These are phyloP conservation scores for Oryza australiensis DNA, from an alignment of 176 grass and related monocot species.

Conservation along the genomic window DNA sequence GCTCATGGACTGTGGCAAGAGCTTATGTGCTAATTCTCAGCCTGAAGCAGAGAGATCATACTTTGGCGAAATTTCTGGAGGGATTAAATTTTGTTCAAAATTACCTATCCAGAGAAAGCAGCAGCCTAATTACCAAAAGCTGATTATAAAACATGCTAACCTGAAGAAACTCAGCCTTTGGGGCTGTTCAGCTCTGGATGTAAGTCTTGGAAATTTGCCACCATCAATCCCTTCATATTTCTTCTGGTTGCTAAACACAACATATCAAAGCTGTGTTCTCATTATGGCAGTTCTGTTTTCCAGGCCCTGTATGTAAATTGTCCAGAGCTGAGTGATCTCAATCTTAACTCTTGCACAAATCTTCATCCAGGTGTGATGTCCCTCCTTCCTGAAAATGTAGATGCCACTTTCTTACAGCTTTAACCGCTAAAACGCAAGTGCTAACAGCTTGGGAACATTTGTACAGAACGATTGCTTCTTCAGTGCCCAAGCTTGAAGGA, in stretches of 20 bases:
- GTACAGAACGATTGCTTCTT: constrained; percentile 78
- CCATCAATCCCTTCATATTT: background rate
- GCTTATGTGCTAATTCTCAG: constrained; percentile 47
- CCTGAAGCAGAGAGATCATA: constrained; percentile 37
- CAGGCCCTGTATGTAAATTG: constrained; percentile 85
- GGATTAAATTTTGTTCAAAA: constrained; percentile 50
- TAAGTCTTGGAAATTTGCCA: constrained; percentile 32
- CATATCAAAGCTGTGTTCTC: background rate
- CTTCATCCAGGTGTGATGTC: constrained; percentile 76
- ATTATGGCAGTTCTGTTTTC: background rate
- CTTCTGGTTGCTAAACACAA: background rate
- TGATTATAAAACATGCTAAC: constrained; percentile 78
- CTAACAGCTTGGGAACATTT: constrained; percentile 16
- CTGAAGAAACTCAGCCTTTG: constrained; percentile 86
- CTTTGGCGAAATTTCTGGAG: constrained; percentile 44
- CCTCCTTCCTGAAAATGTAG: background rate
- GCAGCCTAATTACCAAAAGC: constrained; percentile 52
- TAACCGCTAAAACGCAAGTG: background rate
- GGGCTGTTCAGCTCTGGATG: constrained; percentile 80
- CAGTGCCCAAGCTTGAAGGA: constrained; percentile 84
- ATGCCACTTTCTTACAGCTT: background rate
- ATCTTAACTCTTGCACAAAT: constrained; percentile 82
- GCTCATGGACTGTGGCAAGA: constrained; percentile 86
- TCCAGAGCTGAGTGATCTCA: constrained; percentile 88
- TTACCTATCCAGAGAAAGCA: constrained; percentile 25